Conservation (phyloP, 192 early-diverging fungal species). For the Umbelopsis isabellina region DNA sequence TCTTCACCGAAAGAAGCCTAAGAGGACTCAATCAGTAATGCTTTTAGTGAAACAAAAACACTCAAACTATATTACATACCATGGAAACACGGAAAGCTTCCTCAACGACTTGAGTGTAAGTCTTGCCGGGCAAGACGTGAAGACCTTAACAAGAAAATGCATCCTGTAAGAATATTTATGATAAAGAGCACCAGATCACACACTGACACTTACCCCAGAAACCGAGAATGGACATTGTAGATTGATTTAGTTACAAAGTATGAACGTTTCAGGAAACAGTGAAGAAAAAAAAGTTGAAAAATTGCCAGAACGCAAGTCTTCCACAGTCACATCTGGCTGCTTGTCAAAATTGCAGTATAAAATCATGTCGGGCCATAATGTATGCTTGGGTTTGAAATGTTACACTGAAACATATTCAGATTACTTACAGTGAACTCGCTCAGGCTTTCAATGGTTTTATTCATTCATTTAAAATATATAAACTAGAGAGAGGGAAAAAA, state of each 20-base stretch:
- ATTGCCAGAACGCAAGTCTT: neutral
- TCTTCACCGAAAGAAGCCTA: constrained; percentile 71
- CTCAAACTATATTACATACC: constrained; percentile 44
- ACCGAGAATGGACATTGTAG: constrained; percentile 35
- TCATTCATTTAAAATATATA: too few relatives aligned
- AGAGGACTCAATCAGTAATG: too few relatives aligned
- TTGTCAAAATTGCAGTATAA: too few relatives aligned
- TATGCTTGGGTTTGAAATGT: too few relatives aligned
- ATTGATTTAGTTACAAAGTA: neutral
- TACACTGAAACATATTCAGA: too few relatives aligned
- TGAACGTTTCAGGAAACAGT: neutral
- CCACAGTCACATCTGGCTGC: too few relatives aligned
- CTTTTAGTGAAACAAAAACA: too few relatives aligned
- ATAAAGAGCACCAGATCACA: neutral
- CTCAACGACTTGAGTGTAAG: constrained; percentile 74
- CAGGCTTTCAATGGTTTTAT: too few relatives aligned
- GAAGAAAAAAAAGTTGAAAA: constrained; percentile 14
- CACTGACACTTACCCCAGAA: constrained; percentile 32
- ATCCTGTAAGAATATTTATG: too few relatives aligned
- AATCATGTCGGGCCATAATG: too few relatives aligned
- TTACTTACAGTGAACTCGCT: too few relatives aligned
- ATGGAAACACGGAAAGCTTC: constrained; percentile 72
- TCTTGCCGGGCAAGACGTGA: constrained; percentile 67
- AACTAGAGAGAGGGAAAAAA: too few relatives aligned
- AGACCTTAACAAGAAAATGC: constrained; percentile 48